Conservation (phyloP, 306 rosid genomes). For the Trifolium dubium region DNA sequence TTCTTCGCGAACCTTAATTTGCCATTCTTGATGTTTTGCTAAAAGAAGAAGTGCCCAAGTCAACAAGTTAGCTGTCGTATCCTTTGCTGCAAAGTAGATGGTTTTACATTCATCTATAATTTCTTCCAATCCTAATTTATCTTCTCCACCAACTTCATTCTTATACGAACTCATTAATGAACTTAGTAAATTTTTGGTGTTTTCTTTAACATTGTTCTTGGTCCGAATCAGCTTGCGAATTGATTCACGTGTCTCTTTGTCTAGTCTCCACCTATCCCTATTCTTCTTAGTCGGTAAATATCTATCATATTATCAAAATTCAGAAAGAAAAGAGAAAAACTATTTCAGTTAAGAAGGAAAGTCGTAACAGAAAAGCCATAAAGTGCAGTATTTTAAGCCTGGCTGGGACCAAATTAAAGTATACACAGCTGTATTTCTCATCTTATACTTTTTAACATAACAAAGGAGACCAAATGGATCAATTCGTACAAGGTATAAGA, state of each 20-base stretch:
- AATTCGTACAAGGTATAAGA: too few relatives aligned
- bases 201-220: slow-evolving; percentile 40
- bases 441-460: too few relatives aligned
- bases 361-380: background rate
- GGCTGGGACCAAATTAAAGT: background rate
- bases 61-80: slow-evolving; percentile 64
- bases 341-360: slow-evolving; percentile 15
- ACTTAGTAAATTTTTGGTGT: slow-evolving; percentile 54
- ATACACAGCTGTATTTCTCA: too few relatives aligned
- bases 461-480: too few relatives aligned
- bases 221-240: slow-evolving; percentile 53
- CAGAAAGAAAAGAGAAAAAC: slow-evolving; percentile 11
- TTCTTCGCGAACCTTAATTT: slow-evolving; percentile 70
- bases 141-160: slow-evolving; percentile 69
- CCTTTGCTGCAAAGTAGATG: slow-evolving; percentile 76
- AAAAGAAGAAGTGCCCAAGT: slow-evolving; percentile 69
- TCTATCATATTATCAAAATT: slow-evolving; percentile 43
- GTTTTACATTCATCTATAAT: slow-evolving; percentile 77
- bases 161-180: slow-evolving; percentile 59
- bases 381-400: background rate
- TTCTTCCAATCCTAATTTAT: slow-evolving; percentile 56
- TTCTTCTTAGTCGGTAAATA: slow-evolving; percentile 76
- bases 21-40: slow-evolving; percentile 74
- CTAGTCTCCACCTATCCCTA: slow-evolving; percentile 69
- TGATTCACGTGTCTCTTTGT: slow-evolving; percentile 64